A percentile compares a stretch with the other conserved stretches of the same genome.
Conservation (phyloP, 345 rosid species). For the Passiflora organensis region DNA sequence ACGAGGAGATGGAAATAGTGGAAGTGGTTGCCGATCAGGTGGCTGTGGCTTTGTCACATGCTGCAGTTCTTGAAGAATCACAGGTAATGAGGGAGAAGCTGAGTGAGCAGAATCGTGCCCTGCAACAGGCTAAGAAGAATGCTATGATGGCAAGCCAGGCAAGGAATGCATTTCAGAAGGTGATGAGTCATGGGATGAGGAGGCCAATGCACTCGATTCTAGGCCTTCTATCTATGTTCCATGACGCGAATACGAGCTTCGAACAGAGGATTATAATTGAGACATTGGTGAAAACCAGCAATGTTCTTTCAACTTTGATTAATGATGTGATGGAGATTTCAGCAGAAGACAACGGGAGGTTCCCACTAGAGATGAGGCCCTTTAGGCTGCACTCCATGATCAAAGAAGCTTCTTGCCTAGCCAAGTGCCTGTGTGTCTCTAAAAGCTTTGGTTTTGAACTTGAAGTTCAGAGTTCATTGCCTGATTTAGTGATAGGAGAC, state of each 20-base stretch:
- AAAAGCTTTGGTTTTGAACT: conserved; percentile 64
- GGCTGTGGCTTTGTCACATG: conserved; percentile 95
- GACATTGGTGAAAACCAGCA: conserved; percentile 62
- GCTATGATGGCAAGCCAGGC: conserved; percentile 98
- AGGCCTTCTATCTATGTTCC: conserved; percentile 83
- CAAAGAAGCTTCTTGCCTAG: conserved; percentile 79
- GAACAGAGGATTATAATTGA: conserved; percentile 65
- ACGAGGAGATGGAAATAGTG: conserved; percentile 71
- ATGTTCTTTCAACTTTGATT: conserved; percentile 69
- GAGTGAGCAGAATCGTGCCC: conserved; percentile 60
- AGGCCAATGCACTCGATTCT: conserved; percentile 90
- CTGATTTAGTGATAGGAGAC: conserved; percentile 74
- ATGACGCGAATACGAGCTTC: conserved; percentile 46
- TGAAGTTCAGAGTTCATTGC: conserved; percentile 64
- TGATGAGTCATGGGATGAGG: conserved; percentile 93
- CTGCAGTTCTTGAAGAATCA: conserved; percentile 91
- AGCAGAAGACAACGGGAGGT: conserved; percentile 60
- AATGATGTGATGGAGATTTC: conserved; percentile 79
- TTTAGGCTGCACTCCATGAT: conserved; percentile 71
- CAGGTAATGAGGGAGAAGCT: conserved; percentile 82
- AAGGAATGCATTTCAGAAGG: conserved; percentile 84
- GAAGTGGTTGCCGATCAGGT: conserved; percentile 99
- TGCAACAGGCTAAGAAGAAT: conserved; percentile 72
- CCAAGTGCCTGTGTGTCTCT: conserved; percentile 70
- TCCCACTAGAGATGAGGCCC: conserved; percentile 53